Percentiles rank a stretch among this genome's conserved stretches.
Evolutionary conservation across 108 stramenopile genomes (phyloP).

Genomic region (Ochromonas danica): DNA sequence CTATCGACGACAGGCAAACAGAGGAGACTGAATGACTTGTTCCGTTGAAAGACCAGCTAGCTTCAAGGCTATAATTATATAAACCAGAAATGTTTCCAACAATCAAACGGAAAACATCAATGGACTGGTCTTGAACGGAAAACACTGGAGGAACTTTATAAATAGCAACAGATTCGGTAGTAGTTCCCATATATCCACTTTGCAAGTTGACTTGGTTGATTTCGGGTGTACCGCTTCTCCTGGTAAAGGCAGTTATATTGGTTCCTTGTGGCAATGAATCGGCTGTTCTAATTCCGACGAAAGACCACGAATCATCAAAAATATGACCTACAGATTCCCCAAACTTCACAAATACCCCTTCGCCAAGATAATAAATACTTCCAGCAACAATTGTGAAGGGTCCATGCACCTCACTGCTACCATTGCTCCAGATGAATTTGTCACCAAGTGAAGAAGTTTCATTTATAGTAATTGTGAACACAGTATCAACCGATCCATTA

Average conservation of each 20-base stretch:
- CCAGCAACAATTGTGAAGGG: not conserved
- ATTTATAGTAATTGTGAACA: not conserved
- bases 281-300: not conserved
- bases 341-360: not conserved
- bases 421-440: not conserved
- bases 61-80: not conserved
- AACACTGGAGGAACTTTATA: conserved; percentile 26
- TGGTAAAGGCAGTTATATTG: not conserved
- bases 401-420: not conserved
- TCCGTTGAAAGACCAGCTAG: not conserved
- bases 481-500: not conserved
- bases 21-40: not conserved
- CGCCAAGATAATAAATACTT: not conserved
- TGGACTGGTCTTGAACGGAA: conserved; percentile 11
- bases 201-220: not conserved
- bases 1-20: not conserved
- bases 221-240: conserved; percentile 1
- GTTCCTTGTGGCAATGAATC: not conserved
- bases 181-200: not conserved
- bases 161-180: not conserved
- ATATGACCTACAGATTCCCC: not conserved
- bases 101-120: conserved; percentile 22
- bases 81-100: not conserved
- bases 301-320: not conserved
- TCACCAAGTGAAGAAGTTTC: not conserved